These are phyloP conservation scores for Malassezia vespertilionis DNA, from an alignment of 1,284 basidiomycete genomes.

Conservation along the genomic window DNA sequence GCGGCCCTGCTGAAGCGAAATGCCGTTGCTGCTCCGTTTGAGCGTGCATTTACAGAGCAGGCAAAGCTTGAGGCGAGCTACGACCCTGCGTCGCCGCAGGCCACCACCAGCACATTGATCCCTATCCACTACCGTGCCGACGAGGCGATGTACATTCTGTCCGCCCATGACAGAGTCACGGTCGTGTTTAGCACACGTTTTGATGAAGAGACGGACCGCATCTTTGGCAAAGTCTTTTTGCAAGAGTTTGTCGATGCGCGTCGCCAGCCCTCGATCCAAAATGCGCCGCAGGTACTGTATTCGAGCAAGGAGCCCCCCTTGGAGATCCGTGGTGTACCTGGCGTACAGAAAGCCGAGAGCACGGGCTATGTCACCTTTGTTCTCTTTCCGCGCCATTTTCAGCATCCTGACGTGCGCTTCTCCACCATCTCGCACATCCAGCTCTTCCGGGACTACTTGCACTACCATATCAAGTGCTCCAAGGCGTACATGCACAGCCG, in stretches of 20 bases:
- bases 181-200: constrained; percentile 96
- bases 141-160: constrained; percentile 91
- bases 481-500: constrained; percentile 99
- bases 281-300: constrained; percentile 95
- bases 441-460: constrained; percentile 92
- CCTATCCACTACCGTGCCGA: constrained; percentile 79
- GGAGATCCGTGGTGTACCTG: constrained; percentile 77
- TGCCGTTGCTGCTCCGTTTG: constrained; percentile 87
- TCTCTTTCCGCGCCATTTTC: constrained; percentile 90
- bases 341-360: constrained; percentile 72
- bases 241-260: constrained; percentile 99
- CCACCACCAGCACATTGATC: constrained; percentile 56
- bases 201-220: constrained; percentile 91
- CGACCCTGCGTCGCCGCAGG: constrained; percentile 47
- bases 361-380: constrained; percentile 98
- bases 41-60: constrained; percentile 76
- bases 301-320: constrained; percentile 87
- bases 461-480: constrained; percentile 98
- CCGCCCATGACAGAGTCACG: constrained; percentile 85
- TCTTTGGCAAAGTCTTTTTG: constrained; percentile 91
- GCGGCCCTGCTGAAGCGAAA: constrained; percentile 83
- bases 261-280: constrained; percentile 81
- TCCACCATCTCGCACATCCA: constrained; percentile 89
- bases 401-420: constrained; percentile 61
- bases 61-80: constrained; percentile 64